Base-by-base conservation (phyloP, 345 rosid genomes). In the Clausena lansium region DNA sequence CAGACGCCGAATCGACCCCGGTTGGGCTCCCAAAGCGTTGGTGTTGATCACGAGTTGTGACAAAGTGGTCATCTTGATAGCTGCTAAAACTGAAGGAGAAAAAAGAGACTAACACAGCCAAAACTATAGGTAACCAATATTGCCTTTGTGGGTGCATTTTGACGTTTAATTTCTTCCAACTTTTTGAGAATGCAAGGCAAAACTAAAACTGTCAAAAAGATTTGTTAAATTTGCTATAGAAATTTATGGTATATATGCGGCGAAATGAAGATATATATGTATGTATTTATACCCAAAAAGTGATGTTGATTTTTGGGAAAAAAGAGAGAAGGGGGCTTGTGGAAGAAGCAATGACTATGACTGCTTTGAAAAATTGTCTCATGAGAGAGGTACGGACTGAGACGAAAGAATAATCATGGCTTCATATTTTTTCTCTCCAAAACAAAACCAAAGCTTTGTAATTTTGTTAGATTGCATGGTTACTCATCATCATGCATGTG, bases 81-180 rank as follows among this genome's bases (percentile, higher is more conserved):
- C 54, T 61, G 25, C 82, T 67, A 78, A 77, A 71, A 65, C 84
- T 77, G 27, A 70, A 59, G 58, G 77, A 38, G 64, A 20, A 24
- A 9, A 78, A 20, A 61, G 65, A 76, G 77, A 72, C 54, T 5
- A 76, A 11, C 6, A 80, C 2, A 33, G 78, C 15, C 19, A 82
- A 14, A 14, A 76, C 33, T 2, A 69, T 17, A 5, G 76, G 24
- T 7, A 77, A 60, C 61, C 38, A 50, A 54, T 32, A 77, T 25
- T 33, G 75, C 38, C 70, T 68, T 76, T 76, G 65, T 15, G 68
- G 74, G 74, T 24, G 28, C 86, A 83, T 84, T 36, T 78, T 17
- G 5, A 15, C 13, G 61, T 8, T 58, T 7, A n/a, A 55, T 65
- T 47, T 14, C 10, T 14, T 25, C 6, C 15, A 47, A 25, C 52